Base-by-base conservation (phyloP, 2,329 filamentous ascomycete species). In the Daldinia eschscholtzii region DNA sequence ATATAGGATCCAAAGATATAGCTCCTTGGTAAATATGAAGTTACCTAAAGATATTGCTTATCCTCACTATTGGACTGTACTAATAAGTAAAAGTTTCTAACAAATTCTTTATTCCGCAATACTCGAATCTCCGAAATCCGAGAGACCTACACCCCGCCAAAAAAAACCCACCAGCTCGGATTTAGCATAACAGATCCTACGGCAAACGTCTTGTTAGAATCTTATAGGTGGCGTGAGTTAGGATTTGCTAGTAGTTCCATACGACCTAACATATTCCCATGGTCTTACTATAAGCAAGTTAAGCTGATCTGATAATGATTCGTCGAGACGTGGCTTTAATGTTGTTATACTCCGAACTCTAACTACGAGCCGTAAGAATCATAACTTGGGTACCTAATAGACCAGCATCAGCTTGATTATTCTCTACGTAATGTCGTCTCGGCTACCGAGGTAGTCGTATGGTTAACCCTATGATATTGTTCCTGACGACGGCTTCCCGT, bases 51-150 rank as follows among this genome's bases (percentile, higher is more conserved):
- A 44, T 18, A 3, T 20, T 20, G n/a, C 15, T 18, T 42, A 50
- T 42, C 13, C 39, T 18, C 15, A 42, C 39, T 18, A 20, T 28
- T 28, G 44, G 44, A 15, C 20, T 12, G 42, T n/a, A n/a, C 44
- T 48, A 42, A 42, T 42, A 44, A 9, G n/a, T 48, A 23, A 10
- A 20, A 23, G 4, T 10, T 12, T 6, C 28, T 33, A 13, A 33
- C 6, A 52, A 2, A 52, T 58, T 44, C 39, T 46, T 68, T 64
- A 64, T 64, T 64, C 63, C 52, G 64, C 18, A 20, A 42, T 20
- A 13, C 30, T 33, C 59, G 55, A 61, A 65, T 70, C 66, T 69
- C 69, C 57, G 69, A 71, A 61, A 69, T 71, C 69, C 69, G 69
- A 71, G 69, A 71, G 41, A n/a, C 46, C 15, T 35, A 33, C 15